Evolutionary conservation across 208 protist species (phyloP), one percentile per base, ranked within the genome.

Genomic region (Acanthamoeba lenticulata): DNA sequence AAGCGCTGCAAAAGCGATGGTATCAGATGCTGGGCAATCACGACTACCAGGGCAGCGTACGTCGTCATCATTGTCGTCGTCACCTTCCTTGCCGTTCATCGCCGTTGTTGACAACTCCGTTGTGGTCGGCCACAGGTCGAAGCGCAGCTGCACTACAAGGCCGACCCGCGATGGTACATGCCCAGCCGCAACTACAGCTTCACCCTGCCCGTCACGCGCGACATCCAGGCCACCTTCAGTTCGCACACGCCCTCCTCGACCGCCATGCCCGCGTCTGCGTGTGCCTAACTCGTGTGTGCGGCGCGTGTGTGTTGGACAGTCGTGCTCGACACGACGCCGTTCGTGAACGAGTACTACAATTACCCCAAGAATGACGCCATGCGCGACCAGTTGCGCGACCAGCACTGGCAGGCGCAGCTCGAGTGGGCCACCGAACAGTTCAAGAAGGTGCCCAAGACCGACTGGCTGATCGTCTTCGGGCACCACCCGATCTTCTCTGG

Each of bases 21-120:
- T 52, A 96, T 21, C 40, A 96, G 29, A 95, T 95, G 65, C 93
- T 97, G 9, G 96, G 96, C 55, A 97, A 97, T 88, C 96, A 97
- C 72, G 96, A 97, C 94, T 95, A 96, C 85, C 5, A 49, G 40
- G 93, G 95, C 27, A 96, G 89, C 89, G 94, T 95, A 69, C 42
- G 27, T 7, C n/a, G n/a, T n/a, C n/a, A n/a, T n/a, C n/a, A n/a
- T n/a, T n/a, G n/a, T n/a, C n/a, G n/a, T n/a, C n/a, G n/a, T n/a
- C n/a, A n/a, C n/a, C n/a, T n/a, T n/a, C n/a, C n/a, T n/a, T n/a
- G n/a, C n/a, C n/a, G n/a, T 95, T 21, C 95, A 96, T 38, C 95
- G 96, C 21, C 93, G 95, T 11, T 95, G 96, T 55, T 95, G 7
- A 95, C 94, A 21, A 62, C 32, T 72, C 24, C 15, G 13, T 15